Evolutionary conservation across 495 filamentous ascomycete genomes (phyloP), one percentile per base, ranked within the genome.

Genomic region (Lasiosphaeria ovina): DNA sequence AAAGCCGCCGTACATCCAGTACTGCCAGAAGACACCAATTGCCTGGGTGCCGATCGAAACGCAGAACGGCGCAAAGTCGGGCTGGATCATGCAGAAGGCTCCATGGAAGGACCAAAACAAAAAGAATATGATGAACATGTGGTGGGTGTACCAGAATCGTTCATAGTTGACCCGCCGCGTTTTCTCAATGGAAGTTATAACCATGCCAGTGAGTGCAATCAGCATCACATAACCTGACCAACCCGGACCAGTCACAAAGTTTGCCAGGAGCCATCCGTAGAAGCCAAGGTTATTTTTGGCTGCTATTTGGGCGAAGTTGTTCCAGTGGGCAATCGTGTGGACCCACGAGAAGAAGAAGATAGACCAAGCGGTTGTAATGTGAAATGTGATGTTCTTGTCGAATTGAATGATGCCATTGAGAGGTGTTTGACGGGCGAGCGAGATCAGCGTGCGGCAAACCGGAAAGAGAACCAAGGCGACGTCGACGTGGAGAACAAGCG

Each of bases 221-320:
- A 91, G 74, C 89, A 92, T 90, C 61, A 91, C 78, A 69, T 90
- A 90, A 59, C 89, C 89, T 42, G 86, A 85, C 89, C 89, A 91
- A 62, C 90, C 88, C 40, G 88, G 88, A 1, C 89, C 89, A 12
- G 87, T 88, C 44, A 83, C 77, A 52, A 92, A 84, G 66, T 90
- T 91, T 36, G 83, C 85, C 35, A 83, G 70, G 16, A 92, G 68
- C 69, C 82, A 92, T 48, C 89, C 89, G 57, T 84, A 84, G 69
- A 92, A 82, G 14, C 89, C 88, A 17, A 89, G 78, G 42, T 85
- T 83, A 60, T 90, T 84, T 74, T 86, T 85, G 35, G 82, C 83
- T 32, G 89, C 82, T 58, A 91, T 77, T 71, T 87, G 86, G 17
- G 87, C 89, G 62, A 90, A 84, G 74, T 92, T 91, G 77, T 89